Conservation (phyloP, 257 asterid species). For the Perilla frutescens region DNA sequence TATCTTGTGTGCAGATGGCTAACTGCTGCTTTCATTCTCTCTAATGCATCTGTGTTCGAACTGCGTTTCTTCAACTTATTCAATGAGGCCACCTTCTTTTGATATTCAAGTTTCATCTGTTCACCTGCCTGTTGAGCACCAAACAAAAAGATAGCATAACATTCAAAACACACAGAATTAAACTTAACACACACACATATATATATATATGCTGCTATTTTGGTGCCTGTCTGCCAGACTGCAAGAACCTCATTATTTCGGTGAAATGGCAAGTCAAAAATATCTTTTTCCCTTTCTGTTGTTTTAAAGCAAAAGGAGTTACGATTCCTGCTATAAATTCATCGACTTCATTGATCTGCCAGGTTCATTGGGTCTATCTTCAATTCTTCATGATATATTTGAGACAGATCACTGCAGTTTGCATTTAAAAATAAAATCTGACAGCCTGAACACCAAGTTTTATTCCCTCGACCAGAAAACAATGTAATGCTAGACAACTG, state of each 20-base stretch:
- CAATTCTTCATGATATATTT: too few species aligned
- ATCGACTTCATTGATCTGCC: too few species aligned
- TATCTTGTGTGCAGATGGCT: conserved; percentile 98
- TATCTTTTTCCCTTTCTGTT: too few species aligned
- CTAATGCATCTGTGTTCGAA: conserved; percentile 73
- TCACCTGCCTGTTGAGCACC: conserved; percentile 79
- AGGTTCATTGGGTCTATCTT: too few species aligned
- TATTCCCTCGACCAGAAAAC: conserved; percentile 20
- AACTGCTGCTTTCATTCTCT: conserved; percentile 94
- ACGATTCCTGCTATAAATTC: too few species aligned
- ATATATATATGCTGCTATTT: too few species aligned
- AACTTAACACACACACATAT: background rate
- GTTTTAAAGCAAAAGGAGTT: too few species aligned
- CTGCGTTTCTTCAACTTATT: conserved; percentile 86
- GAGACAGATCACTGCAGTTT: too few species aligned
- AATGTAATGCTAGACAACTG: background rate
- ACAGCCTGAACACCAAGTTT: background rate
- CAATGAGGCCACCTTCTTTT: conserved; percentile 73
- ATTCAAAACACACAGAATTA: conserved; percentile 15
- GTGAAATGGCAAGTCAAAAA: too few species aligned
- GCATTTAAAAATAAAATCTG: background rate
- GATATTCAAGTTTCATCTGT: conserved; percentile 92
- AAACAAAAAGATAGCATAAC: conserved; percentile 19
- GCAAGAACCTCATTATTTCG: too few species aligned
- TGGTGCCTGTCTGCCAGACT: too few species aligned